A percentile compares a stretch with the other conserved stretches of the same genome.
phyloP scores from a whole-genome alignment of 1,139 yeast species.

The Kurtzmaniella quercitrusa region DNA sequence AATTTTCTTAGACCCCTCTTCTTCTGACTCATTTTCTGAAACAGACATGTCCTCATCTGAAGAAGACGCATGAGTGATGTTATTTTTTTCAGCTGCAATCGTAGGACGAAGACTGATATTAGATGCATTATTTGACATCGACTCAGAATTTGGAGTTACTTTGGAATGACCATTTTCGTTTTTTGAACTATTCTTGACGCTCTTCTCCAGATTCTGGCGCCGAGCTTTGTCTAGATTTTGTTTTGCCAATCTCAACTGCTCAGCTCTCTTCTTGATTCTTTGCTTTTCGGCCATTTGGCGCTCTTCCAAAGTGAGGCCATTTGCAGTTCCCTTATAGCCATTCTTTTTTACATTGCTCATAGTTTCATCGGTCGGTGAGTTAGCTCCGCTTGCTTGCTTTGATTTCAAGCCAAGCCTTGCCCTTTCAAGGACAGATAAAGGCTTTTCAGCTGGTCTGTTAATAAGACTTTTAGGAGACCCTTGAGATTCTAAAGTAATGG shows the following conservation, averaged over 20 bases:
- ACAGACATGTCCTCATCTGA: slow-evolving; percentile 12
- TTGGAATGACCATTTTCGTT: not conserved
- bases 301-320: not conserved
- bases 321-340: not conserved
- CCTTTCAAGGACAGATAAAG: slow-evolving; percentile 4
- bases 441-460: not conserved
- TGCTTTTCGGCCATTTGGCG: slow-evolving; percentile 5
- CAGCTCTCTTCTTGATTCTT: slow-evolving; percentile 4
- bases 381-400: slow-evolving; percentile 1
- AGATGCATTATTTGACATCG: not conserved
- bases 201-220: not conserved
- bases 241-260: slow-evolving; percentile 7
- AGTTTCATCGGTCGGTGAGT: not conserved
- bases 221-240: slow-evolving; percentile 5
- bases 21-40: slow-evolving; percentile 15
- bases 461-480: not conserved
- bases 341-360: not conserved
- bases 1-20: slow-evolving; percentile 10
- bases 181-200: not conserved
- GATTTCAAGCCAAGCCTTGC: slow-evolving; percentile 5
- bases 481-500: not conserved
- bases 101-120: not conserved
- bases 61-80: slow-evolving; percentile 7
- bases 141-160: not conserved
- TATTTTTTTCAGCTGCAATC: not conserved